Evolutionary conservation across 2,329 filamentous ascomycete genomes (phyloP).

Genomic region (Diaporthe amygdali): DNA sequence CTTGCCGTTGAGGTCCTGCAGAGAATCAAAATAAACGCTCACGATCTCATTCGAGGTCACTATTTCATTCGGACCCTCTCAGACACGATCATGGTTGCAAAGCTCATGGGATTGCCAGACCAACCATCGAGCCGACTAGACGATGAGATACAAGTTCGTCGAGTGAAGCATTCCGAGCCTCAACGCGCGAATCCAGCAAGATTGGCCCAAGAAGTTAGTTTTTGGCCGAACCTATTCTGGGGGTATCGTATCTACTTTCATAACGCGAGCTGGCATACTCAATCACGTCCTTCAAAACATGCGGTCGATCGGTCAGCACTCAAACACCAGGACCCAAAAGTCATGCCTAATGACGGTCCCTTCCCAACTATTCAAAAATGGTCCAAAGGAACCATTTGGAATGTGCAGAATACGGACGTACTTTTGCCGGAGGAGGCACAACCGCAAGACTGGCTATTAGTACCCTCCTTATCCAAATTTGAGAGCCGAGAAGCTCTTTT

Average conservation of each 20-base stretch:
- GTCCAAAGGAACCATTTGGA: not conserved
- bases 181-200: fast-evolving
- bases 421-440: not conserved
- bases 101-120: not conserved
- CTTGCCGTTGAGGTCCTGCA: not conserved
- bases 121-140: not conserved
- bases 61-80: not conserved
- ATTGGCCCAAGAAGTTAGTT: fast-evolving
- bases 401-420: not conserved
- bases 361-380: not conserved
- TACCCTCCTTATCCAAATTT: not conserved
- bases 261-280: not conserved
- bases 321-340: not conserved
- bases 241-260: not conserved
- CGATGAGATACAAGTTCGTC: not conserved
- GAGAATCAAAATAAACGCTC: not conserved
- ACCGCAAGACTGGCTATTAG: not conserved
- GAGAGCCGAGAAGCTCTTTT: too few species aligned
- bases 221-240: not conserved
- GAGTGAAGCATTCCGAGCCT: not conserved
- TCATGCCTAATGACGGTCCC: fast-evolving
- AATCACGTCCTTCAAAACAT: not conserved
- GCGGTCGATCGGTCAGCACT: not conserved
- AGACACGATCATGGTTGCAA: not conserved
- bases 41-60: not conserved